Evolutionary conservation across 2,329 filamentous ascomycete genomes (phyloP).

Genomic region (Paecilomyces sp.): DNA sequence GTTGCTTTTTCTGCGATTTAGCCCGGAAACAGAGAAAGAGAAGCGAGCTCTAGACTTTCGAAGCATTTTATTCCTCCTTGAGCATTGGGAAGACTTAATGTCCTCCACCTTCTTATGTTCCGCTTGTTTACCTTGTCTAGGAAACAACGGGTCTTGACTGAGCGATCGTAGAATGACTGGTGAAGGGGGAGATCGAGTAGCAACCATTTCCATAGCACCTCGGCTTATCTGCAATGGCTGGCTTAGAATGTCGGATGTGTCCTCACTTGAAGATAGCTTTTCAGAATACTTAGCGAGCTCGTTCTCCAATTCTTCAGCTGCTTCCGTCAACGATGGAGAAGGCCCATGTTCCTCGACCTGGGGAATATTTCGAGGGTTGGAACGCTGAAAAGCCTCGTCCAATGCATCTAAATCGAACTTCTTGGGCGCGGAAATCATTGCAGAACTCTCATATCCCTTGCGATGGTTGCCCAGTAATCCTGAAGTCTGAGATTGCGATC

Average conservation of each 20-base stretch:
- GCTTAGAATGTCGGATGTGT: constrained; percentile 13
- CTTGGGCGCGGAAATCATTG: not conserved
- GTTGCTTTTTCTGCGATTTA: constrained; percentile 4
- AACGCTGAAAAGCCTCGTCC: constrained; percentile 17
- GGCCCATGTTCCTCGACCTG: constrained; percentile 6
- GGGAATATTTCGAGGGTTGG: constrained; percentile 6
- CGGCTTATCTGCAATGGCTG: constrained; percentile 26
- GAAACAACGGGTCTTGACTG: constrained; percentile 4
- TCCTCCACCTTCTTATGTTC: not conserved
- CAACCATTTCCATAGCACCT: constrained; percentile 24
- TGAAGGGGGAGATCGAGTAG: constrained; percentile 22
- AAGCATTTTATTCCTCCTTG: constrained; percentile 9
- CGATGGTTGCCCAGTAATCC: not conserved
- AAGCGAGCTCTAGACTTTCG: constrained; percentile 10
- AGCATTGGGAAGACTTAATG: constrained; percentile 1
- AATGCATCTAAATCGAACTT: constrained; percentile 13
- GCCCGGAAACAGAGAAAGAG: constrained; percentile 11
- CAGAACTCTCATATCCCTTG: no score
- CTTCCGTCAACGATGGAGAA: constrained; percentile 21
- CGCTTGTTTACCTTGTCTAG: not conserved
- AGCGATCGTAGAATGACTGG: constrained; percentile 15
- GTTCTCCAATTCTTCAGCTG: constrained; percentile 29
- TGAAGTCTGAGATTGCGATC: not conserved
- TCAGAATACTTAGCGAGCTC: constrained; percentile 20
- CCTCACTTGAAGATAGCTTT: not conserved